Percentiles rank a stretch among this genome's conserved stretches.
Evolutionary conservation across 2,329 filamentous ascomycete species (phyloP).

Genomic region (Lithohypha guttulata): DNA sequence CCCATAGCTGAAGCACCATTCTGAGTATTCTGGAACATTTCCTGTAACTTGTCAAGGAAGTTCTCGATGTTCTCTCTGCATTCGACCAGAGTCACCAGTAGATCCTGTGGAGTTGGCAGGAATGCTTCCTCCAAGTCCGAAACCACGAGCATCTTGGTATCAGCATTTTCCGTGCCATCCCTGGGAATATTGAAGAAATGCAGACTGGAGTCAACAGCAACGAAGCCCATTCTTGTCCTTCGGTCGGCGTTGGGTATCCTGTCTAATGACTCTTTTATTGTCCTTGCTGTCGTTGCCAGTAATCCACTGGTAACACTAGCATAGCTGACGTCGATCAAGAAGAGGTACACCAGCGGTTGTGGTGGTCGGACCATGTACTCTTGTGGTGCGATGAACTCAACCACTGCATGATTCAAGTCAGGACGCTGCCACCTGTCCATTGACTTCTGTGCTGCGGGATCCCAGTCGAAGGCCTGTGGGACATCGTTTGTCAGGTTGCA

Average conservation of each 20-base stretch:
- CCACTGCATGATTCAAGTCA: conserved; percentile 91
- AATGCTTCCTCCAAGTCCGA: conserved; percentile 95
- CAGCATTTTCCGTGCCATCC: conserved; percentile 71
- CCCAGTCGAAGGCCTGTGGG: conserved; percentile 98
- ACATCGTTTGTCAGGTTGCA: conserved; percentile 98
- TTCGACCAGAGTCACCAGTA: conserved; percentile 80
- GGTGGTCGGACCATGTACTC: conserved; percentile 99
- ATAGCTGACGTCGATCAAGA: conserved; percentile 90
- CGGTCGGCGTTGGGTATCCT: conserved; percentile 97
- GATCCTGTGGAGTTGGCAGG: conserved; percentile 81
- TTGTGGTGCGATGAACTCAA: conserved; percentile 94
- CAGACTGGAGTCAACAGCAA: conserved; percentile 86
- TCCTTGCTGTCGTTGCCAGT: conserved; percentile 81
- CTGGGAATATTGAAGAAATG: conserved; percentile 94
- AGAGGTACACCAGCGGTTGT: conserved; percentile 88
- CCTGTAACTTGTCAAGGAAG: conserved; percentile 80
- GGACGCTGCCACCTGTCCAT: conserved; percentile 85
- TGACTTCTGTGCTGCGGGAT: conserved; percentile 78
- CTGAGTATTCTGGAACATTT: conserved; percentile 94
- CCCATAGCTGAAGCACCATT: conserved; percentile 89
- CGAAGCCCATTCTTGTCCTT: conserved; percentile 83
- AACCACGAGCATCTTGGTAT: conserved; percentile 85
- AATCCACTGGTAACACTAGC: conserved; percentile 81
- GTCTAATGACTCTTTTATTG: conserved; percentile 88
- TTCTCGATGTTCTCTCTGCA: conserved; percentile 82